phyloP scores from a whole-genome alignment of 106 monocot genomes.

The Phalaenopsis equestris region DNA sequence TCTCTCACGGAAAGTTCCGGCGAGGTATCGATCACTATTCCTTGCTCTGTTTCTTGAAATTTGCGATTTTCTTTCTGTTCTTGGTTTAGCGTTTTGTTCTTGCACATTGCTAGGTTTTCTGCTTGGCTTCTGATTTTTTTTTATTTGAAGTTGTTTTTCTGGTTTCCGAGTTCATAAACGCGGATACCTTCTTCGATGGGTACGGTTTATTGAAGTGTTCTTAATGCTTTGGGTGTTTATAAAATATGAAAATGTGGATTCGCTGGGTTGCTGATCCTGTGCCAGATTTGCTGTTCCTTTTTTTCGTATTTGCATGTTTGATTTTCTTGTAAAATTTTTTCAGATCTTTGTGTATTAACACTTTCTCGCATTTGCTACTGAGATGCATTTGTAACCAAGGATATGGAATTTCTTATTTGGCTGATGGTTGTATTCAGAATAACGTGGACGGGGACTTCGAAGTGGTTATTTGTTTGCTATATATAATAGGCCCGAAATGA shows the following conservation, averaged over 20 bases:
- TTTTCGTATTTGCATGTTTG: neutral
- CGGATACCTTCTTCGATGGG: neutral
- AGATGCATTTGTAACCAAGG: neutral
- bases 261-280: neutral
- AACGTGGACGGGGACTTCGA: neutral
- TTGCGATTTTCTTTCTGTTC: neutral
- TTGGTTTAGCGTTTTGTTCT: neutral
- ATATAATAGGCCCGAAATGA: slow-evolving; percentile 17
- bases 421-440: neutral
- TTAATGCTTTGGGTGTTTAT: neutral
- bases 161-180: neutral
- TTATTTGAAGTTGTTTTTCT: neutral
- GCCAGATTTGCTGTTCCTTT: neutral
- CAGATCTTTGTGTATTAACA: neutral
- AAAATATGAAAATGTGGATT: neutral
- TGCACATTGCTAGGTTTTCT: neutral
- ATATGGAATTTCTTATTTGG: neutral
- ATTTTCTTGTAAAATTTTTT: neutral
- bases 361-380: neutral
- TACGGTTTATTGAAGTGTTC: too few species aligned
- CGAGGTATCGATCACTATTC: neutral
- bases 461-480: neutral
- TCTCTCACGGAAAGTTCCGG: neutral
- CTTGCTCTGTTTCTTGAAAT: neutral
- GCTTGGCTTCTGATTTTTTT: neutral